Percentiles rank a stretch among this genome's conserved stretches.
These are phyloP conservation scores for Nasturtium officinale DNA, from an alignment of 345 rosid genomes.

Conservation along the genomic window DNA sequence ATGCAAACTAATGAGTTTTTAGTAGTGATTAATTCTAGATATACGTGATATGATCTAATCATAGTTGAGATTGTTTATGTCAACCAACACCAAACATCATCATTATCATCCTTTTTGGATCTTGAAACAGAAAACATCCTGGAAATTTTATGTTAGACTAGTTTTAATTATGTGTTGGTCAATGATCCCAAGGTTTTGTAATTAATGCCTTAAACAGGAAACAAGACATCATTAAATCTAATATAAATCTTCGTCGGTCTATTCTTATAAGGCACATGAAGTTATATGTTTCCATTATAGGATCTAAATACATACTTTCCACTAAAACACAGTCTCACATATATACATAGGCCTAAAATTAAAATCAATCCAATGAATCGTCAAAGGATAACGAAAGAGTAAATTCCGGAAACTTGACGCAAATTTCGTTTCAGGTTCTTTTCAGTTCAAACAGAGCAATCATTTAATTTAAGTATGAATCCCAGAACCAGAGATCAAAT, in stretches of 20 bases:
- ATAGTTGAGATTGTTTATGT: conserved; percentile 1
- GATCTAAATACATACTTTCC: neutral
- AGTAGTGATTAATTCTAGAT: neutral
- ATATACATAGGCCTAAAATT: neutral
- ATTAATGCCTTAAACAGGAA: neutral
- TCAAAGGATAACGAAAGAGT: conserved; percentile 2
- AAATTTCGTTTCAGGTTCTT: neutral
- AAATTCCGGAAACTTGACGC: neutral
- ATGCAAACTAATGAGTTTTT: neutral
- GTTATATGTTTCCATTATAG: neutral
- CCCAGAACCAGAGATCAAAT: neutral
- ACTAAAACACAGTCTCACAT: neutral
- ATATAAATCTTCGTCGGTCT: neutral
- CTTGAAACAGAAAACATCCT: conserved; percentile 17
- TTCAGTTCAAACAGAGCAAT: conserved; percentile 13
- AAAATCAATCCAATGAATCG: neutral
- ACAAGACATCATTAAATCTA: neutral
- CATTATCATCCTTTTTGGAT: conserved; percentile 7
- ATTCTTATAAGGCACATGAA: neutral
- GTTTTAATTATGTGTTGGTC: conserved; percentile 1
- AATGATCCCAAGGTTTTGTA: neutral
- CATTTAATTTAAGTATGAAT: neutral
- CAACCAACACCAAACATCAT: conserved; percentile 19
- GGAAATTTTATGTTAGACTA: neutral
- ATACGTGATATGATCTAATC: neutral